Evolutionary conservation across 2,329 filamentous ascomycete species (phyloP).

Genomic region (Niveomyces coronatus): DNA sequence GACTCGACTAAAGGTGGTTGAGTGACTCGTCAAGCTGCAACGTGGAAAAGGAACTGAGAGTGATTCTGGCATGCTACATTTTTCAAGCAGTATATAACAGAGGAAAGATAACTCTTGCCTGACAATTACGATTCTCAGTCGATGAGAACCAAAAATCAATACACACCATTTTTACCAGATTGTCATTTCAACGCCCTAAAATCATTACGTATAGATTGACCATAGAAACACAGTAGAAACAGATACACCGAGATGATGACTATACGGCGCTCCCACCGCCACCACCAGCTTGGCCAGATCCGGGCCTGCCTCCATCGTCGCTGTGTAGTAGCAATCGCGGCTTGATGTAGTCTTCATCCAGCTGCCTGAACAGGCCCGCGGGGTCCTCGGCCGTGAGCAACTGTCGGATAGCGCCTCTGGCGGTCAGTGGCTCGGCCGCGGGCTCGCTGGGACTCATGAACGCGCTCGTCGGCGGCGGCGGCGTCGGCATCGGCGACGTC

Average conservation of each 20-base stretch:
- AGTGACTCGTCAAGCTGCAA: too few relatives aligned
- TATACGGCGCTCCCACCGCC: slow-evolving; percentile 14
- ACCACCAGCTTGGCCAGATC: slow-evolving; percentile 15
- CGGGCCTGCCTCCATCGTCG: slow-evolving; percentile 20
- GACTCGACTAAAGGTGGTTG: too few relatives aligned
- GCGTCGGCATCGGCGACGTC: slow-evolving; percentile 14
- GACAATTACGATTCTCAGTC: too few relatives aligned
- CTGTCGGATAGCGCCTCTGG: slow-evolving; percentile 66
- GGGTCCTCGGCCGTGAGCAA: slow-evolving; percentile 82
- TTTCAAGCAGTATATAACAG: background rate
- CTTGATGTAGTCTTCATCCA: slow-evolving; percentile 96
- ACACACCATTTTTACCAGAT: too few relatives aligned
- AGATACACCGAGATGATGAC: background rate
- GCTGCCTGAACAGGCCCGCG: slow-evolving; percentile 76
- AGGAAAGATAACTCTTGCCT: too few relatives aligned
- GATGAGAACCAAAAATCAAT: too few relatives aligned
- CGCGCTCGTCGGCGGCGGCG: slow-evolving; percentile 19
- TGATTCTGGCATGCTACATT: too few relatives aligned
- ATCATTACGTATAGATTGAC: too few relatives aligned
- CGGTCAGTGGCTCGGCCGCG: slow-evolving; percentile 44
- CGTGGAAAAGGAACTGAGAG: too few relatives aligned
- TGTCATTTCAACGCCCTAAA: too few relatives aligned
- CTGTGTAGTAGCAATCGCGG: slow-evolving; percentile 79
- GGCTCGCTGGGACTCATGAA: slow-evolving; percentile 21
- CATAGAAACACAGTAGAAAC: background rate